Evolutionary conservation across 2,329 filamentous ascomycete species (phyloP), one percentile per base, ranked within the genome.

Genomic region (Venturia pyrina): DNA sequence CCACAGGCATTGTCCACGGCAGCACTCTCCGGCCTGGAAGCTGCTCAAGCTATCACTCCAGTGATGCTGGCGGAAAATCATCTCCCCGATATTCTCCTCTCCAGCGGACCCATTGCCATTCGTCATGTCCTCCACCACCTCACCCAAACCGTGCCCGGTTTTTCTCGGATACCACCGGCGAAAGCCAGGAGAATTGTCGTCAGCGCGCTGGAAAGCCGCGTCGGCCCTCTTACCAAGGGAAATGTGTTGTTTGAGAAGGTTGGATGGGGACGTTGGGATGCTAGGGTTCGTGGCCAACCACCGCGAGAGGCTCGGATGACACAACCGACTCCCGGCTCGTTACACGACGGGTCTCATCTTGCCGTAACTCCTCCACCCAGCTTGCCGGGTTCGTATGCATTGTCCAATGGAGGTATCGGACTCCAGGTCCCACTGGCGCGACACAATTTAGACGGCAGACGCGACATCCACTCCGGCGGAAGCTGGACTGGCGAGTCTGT

Each of bases 251-350:
- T 96, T 74, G 90, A 96, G 76, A 98, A 98, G 82, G 91, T 97
- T 67, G 93, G 93, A 73, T 98, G 93, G 93, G 95, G 95, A 67
- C 87, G 92, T 70, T 99, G 93, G 93, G 90, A 96, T 76, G 95
- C 93, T 68, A 87, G 87, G 74, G 83, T 86, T 74, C 86, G 86
- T 71, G 90, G 88, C 65, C 85, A 90, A 68, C 79, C 83, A 56
- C 71, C 79, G 68, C 80, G 81, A 69, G 75, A 79, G 44, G 67
- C 43, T 34, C 64, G 56, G 44, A 48, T 65, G 65, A 48, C 71
- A 69, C 40, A 71, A 65, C 75, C 34, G 19, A 61, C 28, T 19
- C 28, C 50, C 15, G 40, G 50, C n/a, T 44, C 61, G 24, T 59
- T 59, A 59, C 66, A 66, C 68, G 67, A 69, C 73, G 71, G 70